A percentile compares a stretch with the other conserved stretches of the same genome.
phyloP scores from a whole-genome alignment of 768 basidiomycete species.

The Suillus discolor region DNA sequence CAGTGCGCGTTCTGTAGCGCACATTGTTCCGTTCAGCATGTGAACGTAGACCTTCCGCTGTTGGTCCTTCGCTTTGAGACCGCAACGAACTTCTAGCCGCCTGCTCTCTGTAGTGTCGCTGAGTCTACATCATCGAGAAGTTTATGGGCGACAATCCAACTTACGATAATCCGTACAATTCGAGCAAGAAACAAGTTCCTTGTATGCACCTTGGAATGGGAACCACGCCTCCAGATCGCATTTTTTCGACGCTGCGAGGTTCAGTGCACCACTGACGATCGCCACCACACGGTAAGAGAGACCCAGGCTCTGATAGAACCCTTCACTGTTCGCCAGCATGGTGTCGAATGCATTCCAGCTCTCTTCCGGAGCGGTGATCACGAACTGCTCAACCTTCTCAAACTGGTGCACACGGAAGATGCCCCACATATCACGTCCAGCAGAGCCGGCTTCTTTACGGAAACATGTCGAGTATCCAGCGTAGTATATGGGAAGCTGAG shows the following conservation, averaged over 20 bases:
- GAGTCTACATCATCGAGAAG: not conserved
- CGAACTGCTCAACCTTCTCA: conserved; percentile 98
- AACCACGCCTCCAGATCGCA: conserved; percentile 99
- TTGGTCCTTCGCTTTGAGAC: conserved; percentile 89
- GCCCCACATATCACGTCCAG: conserved; percentile 98
- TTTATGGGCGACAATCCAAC: conserved; percentile 31
- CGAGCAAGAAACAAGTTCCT: conserved; percentile 96
- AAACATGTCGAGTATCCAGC: conserved; percentile 95
- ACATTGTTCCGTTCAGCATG: conserved; percentile 98
- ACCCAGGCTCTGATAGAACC: conserved; percentile 93
- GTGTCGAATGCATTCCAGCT: conserved; percentile 93
- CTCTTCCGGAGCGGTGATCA: conserved; percentile 91
- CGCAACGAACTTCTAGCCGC: conserved; percentile 90
- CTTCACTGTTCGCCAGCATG: conserved; percentile 91
- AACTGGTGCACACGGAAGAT: conserved; percentile 99
- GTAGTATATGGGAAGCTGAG: conserved; percentile 90
- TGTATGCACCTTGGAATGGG: conserved; percentile 95
- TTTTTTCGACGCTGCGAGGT: conserved; percentile 96
- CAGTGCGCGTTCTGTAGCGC: conserved; percentile 94
- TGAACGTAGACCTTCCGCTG: conserved; percentile 93
- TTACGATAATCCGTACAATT: conserved; percentile 99
- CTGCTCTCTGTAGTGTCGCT: conserved; percentile 68
- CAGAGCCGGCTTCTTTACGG: conserved; percentile 98
- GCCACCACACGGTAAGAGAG: conserved; percentile 90
- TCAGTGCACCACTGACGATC: conserved; percentile 96